A percentile compares a stretch with the other conserved stretches of the same genome.
phyloP scores from a whole-genome alignment of 495 filamentous ascomycete genomes.

The Penicillium diatomitis region DNA sequence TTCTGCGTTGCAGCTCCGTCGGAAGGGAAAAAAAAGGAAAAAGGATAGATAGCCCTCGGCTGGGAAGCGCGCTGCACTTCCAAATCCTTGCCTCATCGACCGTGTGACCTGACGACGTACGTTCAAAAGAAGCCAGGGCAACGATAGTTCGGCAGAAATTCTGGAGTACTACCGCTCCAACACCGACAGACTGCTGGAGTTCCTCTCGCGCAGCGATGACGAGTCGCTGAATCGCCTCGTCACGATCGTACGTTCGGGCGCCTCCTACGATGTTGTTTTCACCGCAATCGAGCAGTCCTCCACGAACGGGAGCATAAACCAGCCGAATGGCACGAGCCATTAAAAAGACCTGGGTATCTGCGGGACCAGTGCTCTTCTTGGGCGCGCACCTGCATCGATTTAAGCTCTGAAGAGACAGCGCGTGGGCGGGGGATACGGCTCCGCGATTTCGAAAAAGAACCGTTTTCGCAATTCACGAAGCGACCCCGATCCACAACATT shows the following conservation, averaged over 20 bases:
- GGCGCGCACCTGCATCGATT: no score
- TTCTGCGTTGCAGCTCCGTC: no score
- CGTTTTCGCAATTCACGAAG: no score
- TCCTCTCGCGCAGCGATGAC: conserved; percentile 20
- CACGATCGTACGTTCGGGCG: conserved; percentile 25
- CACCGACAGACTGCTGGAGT: conserved; percentile 20
- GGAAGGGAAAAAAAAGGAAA: no score
- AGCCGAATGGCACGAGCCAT: background rate
- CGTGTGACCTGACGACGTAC: background rate
- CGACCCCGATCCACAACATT: no score
- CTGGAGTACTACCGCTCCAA: conserved; percentile 20
- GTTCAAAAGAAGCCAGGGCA: background rate
- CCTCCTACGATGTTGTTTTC: conserved; percentile 24
- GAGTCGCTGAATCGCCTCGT: conserved; percentile 19
- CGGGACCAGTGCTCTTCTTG: no score
- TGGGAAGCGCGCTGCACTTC: no score
- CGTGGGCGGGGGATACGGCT: no score
- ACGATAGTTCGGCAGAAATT: background rate
- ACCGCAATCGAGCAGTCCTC: conserved; percentile 11
- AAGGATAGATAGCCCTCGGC: background rate
- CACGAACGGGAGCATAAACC: background rate
- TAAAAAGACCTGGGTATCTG: background rate
- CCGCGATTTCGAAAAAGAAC: no score
- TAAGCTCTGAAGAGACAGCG: no score
- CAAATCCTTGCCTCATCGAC: background rate